Percentiles rank a stretch among this genome's conserved stretches.
Evolutionary conservation across 345 rosid genomes (phyloP).

Genomic region (Linum usitatissimum): DNA sequence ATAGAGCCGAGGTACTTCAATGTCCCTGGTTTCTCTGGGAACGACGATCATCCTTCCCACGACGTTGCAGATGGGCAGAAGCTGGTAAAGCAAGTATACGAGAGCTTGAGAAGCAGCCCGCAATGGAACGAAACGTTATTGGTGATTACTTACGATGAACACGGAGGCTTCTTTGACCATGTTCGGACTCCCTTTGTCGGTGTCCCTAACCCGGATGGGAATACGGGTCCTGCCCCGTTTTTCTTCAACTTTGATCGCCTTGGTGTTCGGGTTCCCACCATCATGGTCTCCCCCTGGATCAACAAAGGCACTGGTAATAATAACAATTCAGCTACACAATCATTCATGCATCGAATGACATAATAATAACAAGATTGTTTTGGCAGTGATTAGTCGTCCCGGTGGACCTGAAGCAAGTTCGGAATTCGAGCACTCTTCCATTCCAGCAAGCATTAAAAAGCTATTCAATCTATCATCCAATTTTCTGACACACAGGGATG

Average conservation of each 20-base stretch:
- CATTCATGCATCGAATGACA: not conserved
- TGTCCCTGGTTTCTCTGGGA: slow-evolving; percentile 56
- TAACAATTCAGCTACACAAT: not conserved
- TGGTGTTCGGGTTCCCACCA: slow-evolving; percentile 86
- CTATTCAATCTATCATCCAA: slow-evolving; percentile 75
- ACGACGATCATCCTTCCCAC: slow-evolving; percentile 94
- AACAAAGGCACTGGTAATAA: slow-evolving; percentile 65
- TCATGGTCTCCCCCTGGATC: slow-evolving; percentile 95
- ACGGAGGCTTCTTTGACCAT: slow-evolving; percentile 94
- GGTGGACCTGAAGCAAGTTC: slow-evolving; percentile 64
- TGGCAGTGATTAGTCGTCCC: slow-evolving; percentile 58
- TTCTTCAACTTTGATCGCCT: slow-evolving; percentile 90
- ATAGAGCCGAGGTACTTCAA: slow-evolving; percentile 88
- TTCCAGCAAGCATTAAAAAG: slow-evolving; percentile 92
- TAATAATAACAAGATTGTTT: slow-evolving; percentile 2
- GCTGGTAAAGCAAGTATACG: slow-evolving; percentile 78
- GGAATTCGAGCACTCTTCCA: slow-evolving; percentile 87
- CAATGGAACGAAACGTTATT: slow-evolving; percentile 89
- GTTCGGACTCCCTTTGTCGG: slow-evolving; percentile 63
- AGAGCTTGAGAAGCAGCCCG: slow-evolving; percentile 75
- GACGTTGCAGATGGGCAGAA: slow-evolving; percentile 80
- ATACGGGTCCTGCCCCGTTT: slow-evolving; percentile 79
- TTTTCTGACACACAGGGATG: slow-evolving; percentile 89
- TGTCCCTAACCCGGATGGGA: slow-evolving; percentile 87
- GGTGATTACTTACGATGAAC: slow-evolving; percentile 86